Conservation (phyloP, 306 rosid genomes). For the Clitoria ternatea region DNA sequence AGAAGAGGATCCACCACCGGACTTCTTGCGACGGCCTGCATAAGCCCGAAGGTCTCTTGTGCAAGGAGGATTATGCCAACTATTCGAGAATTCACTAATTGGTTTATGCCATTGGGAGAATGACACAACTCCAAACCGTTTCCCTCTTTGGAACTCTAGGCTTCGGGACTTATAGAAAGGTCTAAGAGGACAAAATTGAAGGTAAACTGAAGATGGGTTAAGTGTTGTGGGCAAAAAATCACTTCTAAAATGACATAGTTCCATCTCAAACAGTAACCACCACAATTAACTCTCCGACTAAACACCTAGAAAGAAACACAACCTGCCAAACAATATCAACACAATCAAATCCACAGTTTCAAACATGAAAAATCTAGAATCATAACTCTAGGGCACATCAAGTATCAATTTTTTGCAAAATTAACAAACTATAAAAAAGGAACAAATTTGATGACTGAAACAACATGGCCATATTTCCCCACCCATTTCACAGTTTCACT, state of each 20-base stretch:
- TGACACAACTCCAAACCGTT: slow-evolving; percentile 16
- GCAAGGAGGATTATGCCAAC: not conserved
- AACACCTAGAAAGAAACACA: not conserved
- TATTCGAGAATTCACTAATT: not conserved
- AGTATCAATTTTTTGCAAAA: not conserved
- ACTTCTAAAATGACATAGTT: slow-evolving; percentile 16
- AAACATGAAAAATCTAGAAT: not conserved
- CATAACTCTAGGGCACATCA: not conserved
- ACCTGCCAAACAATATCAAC: slow-evolving; percentile 33
- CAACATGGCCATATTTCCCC: not conserved
- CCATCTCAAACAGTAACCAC: slow-evolving; percentile 29
- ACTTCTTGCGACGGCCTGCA: slow-evolving; percentile 74
- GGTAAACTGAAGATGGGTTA: slow-evolving; percentile 25
- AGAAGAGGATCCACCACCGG: slow-evolving; percentile 40
- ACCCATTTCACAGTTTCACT: not conserved
- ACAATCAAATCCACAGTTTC: not conserved
- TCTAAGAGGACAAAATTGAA: slow-evolving; percentile 22
- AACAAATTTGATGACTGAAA: not conserved
- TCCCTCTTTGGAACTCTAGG: slow-evolving; percentile 23
- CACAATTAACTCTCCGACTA: not conserved
- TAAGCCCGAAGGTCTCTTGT: slow-evolving; percentile 35
- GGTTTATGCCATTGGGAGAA: slow-evolving; percentile 14
- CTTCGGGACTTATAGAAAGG: slow-evolving; percentile 29
- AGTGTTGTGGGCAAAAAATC: slow-evolving; percentile 35
- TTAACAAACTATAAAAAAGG: not conserved